Evolutionary conservation across 2,329 filamentous ascomycete genomes (phyloP).

Genomic region (Fusarium musae): DNA sequence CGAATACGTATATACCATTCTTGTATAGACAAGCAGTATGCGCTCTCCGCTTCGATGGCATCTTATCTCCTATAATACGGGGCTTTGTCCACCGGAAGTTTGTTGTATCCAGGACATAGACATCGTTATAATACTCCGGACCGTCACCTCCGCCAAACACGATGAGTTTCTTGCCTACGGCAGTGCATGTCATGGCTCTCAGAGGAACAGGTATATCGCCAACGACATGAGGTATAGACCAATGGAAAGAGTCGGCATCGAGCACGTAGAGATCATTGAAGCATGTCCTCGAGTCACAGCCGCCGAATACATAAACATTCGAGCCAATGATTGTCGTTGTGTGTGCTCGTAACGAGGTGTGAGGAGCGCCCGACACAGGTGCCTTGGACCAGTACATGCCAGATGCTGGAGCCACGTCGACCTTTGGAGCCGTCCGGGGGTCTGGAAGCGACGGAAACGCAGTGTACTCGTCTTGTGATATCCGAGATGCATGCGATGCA

Average conservation of each 20-base stretch:
- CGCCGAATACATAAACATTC: conserved; percentile 75
- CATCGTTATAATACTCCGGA: conserved; percentile 76
- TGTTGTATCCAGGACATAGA: conserved; percentile 77
- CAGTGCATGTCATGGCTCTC: conserved; percentile 77
- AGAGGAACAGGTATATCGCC: conserved; percentile 73
- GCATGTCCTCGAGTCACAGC: conserved; percentile 73
- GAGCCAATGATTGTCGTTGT: conserved; percentile 74
- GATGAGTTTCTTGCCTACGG: conserved; percentile 76
- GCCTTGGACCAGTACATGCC: conserved; percentile 80
- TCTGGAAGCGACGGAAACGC: conserved; percentile 68
- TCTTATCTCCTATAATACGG: conserved; percentile 66
- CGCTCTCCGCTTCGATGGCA: conserved; percentile 71
- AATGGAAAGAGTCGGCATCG: conserved; percentile 76
- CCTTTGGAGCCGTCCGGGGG: conserved; percentile 66
- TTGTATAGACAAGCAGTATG: conserved; percentile 79
- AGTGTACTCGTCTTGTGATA: conserved; percentile 55
- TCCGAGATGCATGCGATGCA: conserved; percentile 35
- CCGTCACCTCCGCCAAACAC: conserved; percentile 77
- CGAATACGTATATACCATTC: conserved; percentile 78
- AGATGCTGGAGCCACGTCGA: conserved; percentile 71
- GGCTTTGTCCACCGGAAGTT: conserved; percentile 75
- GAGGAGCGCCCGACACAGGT: conserved; percentile 69
- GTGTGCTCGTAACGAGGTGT: conserved; percentile 72
- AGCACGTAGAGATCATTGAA: conserved; percentile 77
- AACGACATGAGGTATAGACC: conserved; percentile 72